A percentile compares a stretch with the other conserved stretches of the same genome.
phyloP scores from a whole-genome alignment of 139 green algal genomes.

The Spirogloea muscicola region DNA sequence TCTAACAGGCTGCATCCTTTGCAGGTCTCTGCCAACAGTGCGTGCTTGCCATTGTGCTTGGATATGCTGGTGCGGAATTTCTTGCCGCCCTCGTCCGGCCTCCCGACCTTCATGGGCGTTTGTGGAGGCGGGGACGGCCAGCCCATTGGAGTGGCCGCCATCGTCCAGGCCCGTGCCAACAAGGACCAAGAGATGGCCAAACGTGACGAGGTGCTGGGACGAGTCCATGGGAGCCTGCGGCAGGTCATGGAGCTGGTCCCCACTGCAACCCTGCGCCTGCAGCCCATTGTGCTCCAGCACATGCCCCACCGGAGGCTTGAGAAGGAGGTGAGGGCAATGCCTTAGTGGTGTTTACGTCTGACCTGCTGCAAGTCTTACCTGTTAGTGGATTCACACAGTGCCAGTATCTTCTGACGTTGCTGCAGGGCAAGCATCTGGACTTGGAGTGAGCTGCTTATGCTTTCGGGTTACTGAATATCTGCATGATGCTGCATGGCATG shows the following conservation, averaged over 20 bases:
- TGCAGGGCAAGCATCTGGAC: too few species aligned
- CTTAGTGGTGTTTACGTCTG: too few species aligned
- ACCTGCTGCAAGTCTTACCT: too few species aligned
- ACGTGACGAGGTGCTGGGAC: slow-evolving; percentile 5
- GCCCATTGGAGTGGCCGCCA: background rate
- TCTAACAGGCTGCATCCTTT: too few species aligned
- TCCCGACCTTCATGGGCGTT: slow-evolving; percentile 29
- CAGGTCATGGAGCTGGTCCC: slow-evolving; percentile 22
- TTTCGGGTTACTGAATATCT: too few species aligned
- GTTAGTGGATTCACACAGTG: too few species aligned
- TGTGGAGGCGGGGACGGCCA: background rate
- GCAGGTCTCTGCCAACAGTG: slow-evolving; percentile 29
- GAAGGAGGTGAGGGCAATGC: slow-evolving; percentile 12
- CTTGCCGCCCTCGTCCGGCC: slow-evolving; percentile 18
- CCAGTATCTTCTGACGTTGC: too few species aligned
- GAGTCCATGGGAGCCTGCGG: background rate
- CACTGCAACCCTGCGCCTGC: slow-evolving; percentile 3
- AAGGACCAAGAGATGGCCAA: slow-evolving; percentile 14
- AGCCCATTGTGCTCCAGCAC: slow-evolving; percentile 16
- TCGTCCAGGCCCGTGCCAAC: slow-evolving; percentile 4
- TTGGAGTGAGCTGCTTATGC: too few species aligned
- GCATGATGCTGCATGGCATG: too few species aligned
- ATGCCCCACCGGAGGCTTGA: slow-evolving; percentile 28
- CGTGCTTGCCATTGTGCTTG: slow-evolving; percentile 14
- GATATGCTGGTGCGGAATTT: slow-evolving; percentile 42